Conservation (phyloP, 805 yeast species). For the Lipomyces sp. region DNA sequence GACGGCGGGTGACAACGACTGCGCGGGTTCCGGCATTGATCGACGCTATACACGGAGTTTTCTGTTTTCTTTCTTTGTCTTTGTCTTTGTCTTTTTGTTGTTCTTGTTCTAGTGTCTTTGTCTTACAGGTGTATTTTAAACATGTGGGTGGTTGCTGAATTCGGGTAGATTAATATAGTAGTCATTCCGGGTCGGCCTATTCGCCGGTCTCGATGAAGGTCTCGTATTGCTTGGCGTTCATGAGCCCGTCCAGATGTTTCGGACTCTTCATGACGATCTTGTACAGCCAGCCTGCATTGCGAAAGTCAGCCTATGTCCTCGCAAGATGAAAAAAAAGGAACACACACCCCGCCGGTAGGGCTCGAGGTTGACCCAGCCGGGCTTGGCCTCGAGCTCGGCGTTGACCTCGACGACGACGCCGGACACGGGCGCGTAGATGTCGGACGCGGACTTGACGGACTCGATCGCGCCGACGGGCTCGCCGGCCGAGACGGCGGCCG, state of each 20-base stretch:
- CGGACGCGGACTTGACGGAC: conserved; percentile 90
- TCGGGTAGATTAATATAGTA: background rate
- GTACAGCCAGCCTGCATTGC: conserved; percentile 25
- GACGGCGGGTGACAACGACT: conserved; percentile 8
- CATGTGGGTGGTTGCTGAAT: background rate
- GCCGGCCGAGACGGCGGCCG: conserved; percentile 58
- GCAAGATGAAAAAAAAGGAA: background rate
- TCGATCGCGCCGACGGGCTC: conserved; percentile 92
- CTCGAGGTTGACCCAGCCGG: conserved; percentile 77
- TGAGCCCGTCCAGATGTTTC: conserved; percentile 13
- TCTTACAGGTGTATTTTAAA: no score
- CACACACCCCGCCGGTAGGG: conserved; percentile 49
- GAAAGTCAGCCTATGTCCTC: background rate
- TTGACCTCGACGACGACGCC: conserved; percentile 77
- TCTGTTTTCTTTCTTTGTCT: background rate
- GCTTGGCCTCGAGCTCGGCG: conserved; percentile 59
- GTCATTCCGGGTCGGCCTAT: no score
- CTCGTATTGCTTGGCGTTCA: conserved; percentile 13
- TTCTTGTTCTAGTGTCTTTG: no score
- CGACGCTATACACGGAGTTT: background rate
- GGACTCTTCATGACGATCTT: conserved; percentile 15
- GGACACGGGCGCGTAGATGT: conserved; percentile 80
- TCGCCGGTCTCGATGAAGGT: conserved; percentile 18
- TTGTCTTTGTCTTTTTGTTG: no score
- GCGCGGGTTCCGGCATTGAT: background rate